Evolutionary conservation across 257 asterid species (phyloP).

Genomic region (Nicotiana paniculata): DNA sequence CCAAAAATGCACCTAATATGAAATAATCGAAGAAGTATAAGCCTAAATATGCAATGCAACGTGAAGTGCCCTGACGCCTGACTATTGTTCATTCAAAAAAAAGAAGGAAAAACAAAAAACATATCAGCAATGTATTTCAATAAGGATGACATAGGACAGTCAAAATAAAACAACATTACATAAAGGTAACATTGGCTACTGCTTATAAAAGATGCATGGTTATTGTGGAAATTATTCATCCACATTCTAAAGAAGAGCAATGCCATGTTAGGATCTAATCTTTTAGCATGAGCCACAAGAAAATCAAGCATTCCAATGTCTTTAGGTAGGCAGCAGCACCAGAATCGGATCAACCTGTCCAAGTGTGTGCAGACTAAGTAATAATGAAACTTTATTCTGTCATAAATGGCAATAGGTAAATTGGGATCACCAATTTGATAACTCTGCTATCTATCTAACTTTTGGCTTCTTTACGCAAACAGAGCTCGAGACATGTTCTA

Average conservation of each 20-base stretch:
- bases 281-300: background rate
- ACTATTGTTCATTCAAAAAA: background rate
- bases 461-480: background rate
- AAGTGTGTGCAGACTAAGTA: background rate
- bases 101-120: too few species aligned
- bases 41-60: background rate
- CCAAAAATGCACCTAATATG: background rate
- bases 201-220: background rate
- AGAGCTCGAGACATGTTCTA: background rate
- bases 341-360: background rate
- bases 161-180: background rate
- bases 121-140: background rate
- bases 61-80: background rate
- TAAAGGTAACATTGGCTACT: background rate
- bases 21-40: background rate
- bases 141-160: background rate
- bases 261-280: background rate
- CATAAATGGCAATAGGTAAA: background rate
- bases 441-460: background rate
- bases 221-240: background rate
- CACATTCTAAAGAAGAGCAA: background rate
- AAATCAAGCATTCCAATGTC: background rate
- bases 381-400: background rate
- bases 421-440: background rate
- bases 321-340: background rate